Evolutionary conservation across 1,139 yeast genomes (phyloP).

Genomic region (Yamadazyma siamensis): DNA sequence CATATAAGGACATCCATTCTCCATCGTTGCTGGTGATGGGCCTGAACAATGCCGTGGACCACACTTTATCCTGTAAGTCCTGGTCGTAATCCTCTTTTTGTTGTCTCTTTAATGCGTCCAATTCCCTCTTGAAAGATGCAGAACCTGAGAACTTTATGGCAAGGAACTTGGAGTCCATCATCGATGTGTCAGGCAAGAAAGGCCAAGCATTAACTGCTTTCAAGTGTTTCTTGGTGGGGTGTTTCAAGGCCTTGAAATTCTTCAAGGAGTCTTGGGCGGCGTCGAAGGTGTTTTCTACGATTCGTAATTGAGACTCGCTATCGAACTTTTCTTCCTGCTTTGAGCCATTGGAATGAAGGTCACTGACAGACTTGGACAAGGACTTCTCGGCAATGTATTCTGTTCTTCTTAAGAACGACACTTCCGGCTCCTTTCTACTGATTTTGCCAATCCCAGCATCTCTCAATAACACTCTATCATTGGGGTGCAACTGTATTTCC

Average conservation of each 20-base stretch:
- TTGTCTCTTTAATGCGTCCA: conserved; percentile 32
- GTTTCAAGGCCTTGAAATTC: conserved; percentile 49
- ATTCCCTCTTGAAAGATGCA: conserved; percentile 55
- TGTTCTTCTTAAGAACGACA: conserved; percentile 87
- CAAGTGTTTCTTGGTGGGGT: conserved; percentile 73
- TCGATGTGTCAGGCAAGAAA: conserved; percentile 82
- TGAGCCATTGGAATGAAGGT: conserved; percentile 7
- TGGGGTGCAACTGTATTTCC: conserved; percentile 57
- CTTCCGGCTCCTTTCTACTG: conserved; percentile 57
- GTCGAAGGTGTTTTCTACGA: conserved; percentile 78
- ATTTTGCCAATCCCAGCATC: conserved; percentile 63
- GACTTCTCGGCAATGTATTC: conserved; percentile 70
- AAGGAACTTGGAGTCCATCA: conserved; percentile 75
- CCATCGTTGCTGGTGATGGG: conserved; percentile 73
- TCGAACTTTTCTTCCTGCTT: conserved; percentile 31
- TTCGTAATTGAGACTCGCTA: conserved; percentile 60
- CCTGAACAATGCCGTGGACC: conserved; percentile 67
- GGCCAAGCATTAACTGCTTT: conserved; percentile 80
- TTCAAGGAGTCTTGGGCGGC: conserved; percentile 47
- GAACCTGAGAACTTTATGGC: conserved; percentile 77
- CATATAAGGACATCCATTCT: conserved; percentile 80
- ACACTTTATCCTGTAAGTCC: conserved; percentile 38
- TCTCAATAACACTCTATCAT: conserved; percentile 71
- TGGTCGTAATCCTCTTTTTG: conserved; percentile 36
- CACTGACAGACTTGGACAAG: conserved; percentile 16